Evolutionary conservation across 768 basidiomycete genomes (phyloP).

Genomic region (Boletus rex-veris): DNA sequence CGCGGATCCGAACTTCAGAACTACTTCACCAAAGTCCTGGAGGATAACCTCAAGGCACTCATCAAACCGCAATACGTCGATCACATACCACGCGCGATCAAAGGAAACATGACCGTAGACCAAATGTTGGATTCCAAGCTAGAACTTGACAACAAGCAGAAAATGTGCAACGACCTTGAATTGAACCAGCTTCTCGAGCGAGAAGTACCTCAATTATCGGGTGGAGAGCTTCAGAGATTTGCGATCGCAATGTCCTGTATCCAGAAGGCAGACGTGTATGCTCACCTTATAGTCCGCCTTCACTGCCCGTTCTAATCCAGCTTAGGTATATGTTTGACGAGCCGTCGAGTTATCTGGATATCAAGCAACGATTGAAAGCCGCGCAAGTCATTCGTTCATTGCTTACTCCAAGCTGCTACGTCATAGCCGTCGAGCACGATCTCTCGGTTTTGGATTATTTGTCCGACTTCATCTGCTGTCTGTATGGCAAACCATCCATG

Average conservation of each 20-base stretch:
- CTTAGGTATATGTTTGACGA: constrained; percentile 98
- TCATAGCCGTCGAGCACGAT: constrained; percentile 98
- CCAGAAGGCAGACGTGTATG: constrained; percentile 92
- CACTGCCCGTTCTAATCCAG: constrained; percentile 1
- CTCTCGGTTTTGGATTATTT: constrained; percentile 96
- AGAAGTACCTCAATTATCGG: constrained; percentile 82
- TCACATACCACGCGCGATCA: constrained; percentile 95
- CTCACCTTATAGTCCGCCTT: constrained; percentile 9
- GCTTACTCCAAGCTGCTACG: constrained; percentile 80
- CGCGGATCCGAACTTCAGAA: constrained; percentile 98
- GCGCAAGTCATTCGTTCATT: constrained; percentile 92
- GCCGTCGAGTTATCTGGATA: constrained; percentile 96
- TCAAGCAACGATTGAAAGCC: constrained; percentile 91
- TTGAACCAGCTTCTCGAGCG: constrained; percentile 82
- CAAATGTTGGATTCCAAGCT: constrained; percentile 92
- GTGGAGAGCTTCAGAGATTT: constrained; percentile 97
- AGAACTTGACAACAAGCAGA: constrained; percentile 85
- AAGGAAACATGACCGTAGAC: constrained; percentile 79
- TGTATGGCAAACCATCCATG: constrained; percentile 96
- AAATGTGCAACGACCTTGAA: constrained; percentile 83
- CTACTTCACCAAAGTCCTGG: constrained; percentile 98
- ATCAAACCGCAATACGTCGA: constrained; percentile 99
- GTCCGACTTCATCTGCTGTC: constrained; percentile 95
- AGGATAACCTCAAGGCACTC: constrained; percentile 96
- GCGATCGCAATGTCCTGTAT: constrained; percentile 98